Evolutionary conservation across 148 eudicot genomes (phyloP).

Genomic region (Rhododendron kiyosumense): DNA sequence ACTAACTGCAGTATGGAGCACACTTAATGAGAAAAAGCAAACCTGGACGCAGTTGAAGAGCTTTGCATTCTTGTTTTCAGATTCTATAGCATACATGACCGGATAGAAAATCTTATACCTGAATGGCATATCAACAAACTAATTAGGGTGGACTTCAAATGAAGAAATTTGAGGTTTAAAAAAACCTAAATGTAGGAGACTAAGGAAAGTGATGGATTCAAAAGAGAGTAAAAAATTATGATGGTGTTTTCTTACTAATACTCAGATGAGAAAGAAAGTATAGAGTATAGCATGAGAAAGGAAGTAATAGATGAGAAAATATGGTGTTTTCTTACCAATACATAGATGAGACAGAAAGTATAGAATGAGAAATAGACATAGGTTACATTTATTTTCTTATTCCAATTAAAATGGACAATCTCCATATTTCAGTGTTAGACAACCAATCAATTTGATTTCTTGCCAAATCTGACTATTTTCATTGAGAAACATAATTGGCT

Average conservation of each 20-base stretch:
- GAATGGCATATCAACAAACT: background rate
- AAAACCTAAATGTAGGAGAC: too few species aligned
- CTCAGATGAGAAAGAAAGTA: too few species aligned
- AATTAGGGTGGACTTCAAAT: background rate
- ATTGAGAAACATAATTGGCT: background rate
- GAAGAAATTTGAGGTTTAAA: background rate
- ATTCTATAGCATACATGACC: conserved; percentile 66
- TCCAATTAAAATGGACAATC: background rate
- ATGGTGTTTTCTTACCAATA: background rate
- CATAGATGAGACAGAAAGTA: background rate
- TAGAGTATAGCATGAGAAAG: too few species aligned
- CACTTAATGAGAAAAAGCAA: background rate
- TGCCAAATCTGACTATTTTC: background rate
- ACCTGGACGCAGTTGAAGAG: conserved; percentile 98
- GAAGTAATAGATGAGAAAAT: too few species aligned
- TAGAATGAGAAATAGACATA: background rate
- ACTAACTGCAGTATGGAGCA: background rate
- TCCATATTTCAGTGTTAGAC: background rate
- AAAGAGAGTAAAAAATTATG: background rate
- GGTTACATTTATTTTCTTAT: background rate
- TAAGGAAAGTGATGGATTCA: background rate
- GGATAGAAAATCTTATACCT: conserved; percentile 85
- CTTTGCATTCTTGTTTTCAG: conserved; percentile 90
- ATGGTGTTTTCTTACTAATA: too few species aligned
- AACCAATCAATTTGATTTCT: background rate